Base-by-base conservation (phyloP, 305 asterid species). In the Ajuga reptans region DNA sequence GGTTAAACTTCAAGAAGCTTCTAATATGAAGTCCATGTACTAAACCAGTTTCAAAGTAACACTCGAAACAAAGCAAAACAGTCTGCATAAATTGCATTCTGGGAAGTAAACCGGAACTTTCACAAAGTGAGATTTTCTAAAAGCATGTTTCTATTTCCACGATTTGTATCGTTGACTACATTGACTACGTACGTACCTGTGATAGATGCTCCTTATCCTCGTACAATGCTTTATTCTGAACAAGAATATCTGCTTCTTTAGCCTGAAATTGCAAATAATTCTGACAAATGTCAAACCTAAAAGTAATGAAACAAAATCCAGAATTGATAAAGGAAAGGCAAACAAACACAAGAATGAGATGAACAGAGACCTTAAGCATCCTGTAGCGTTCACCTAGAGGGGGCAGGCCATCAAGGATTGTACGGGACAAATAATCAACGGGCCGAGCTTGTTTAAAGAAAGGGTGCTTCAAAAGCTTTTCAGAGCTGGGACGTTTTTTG, bases 371-470 rank as follows among this genome's bases (percentile, higher is more conserved):
- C 99, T 94, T 94, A 82, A 94, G 93, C 76, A 74, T 83, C 90
- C 96, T 89, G 86, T 85, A 94, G 78, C 98, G 96, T 77, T 91
- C 99, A 79, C 96, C 98, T 75, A 94, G 82, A 75, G 96, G 96
- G 47, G 95, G 73, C 72, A 91, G 79, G 67, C 89, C 92, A 34
- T 91, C 86, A 63, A 91, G 82, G 79, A 94, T 82, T 49, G 85
- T 71, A 57, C 87, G 95, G 39, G 89, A 79, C 80, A 94, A 74
- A 78, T 83, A 91, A 47, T 91, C 96, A 73, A 41, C 62, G 8
- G 96, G 63, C 15, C 91, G 89, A 42, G 96, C 92, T 27, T 84
- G 83, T 79, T 82, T 94, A 74, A 94, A 94, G 83, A 94, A 94
- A 59, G 89, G 85, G 77, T 91, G 99, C 82, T 94, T 94, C 89